Percentiles rank a stretch among this genome's conserved stretches.
These are phyloP conservation scores for Tolypocladium ophioglossoides DNA, from an alignment of 2,329 filamentous ascomycete species.

Conservation along the genomic window DNA sequence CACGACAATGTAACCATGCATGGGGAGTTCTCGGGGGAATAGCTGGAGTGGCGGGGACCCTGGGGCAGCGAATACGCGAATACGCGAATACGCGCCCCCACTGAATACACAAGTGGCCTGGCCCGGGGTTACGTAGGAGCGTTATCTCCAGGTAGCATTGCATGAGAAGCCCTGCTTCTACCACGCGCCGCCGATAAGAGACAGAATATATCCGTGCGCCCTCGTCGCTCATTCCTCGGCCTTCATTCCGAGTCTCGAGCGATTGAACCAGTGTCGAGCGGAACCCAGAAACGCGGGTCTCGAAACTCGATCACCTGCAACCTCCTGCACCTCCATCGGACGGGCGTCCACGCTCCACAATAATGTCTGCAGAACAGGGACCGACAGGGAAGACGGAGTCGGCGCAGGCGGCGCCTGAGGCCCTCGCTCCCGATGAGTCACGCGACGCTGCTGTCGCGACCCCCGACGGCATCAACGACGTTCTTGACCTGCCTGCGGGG, in stretches of 20 bases:
- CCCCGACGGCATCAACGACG: neutral
- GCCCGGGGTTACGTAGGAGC: too few relatives aligned
- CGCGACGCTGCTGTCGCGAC: neutral
- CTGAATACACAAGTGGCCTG: too few relatives aligned
- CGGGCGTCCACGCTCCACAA: neutral
- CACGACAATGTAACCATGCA: too few relatives aligned
- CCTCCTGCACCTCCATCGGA: too few relatives aligned
- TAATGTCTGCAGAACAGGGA: neutral
- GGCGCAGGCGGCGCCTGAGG: neutral
- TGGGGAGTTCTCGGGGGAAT: too few relatives aligned
- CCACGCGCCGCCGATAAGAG: neutral
- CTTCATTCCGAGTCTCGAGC: too few relatives aligned
- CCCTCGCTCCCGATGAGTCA: neutral
- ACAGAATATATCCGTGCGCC: neutral
- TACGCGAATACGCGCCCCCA: too few relatives aligned
- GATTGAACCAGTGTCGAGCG: too few relatives aligned
- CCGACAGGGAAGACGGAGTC: neutral
- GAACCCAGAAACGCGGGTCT: too few relatives aligned
- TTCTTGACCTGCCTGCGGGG: slow-evolving; percentile 29
- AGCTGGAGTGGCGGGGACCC: too few relatives aligned
- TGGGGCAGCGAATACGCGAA: too few relatives aligned
- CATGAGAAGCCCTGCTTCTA: neutral
- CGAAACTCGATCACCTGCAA: too few relatives aligned
- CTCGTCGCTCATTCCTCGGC: neutral
- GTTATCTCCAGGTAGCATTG: neutral